These are phyloP conservation scores for Globisporangium takayamanum DNA, from an alignment of 352 stramenopile genomes.

Conservation along the genomic window DNA sequence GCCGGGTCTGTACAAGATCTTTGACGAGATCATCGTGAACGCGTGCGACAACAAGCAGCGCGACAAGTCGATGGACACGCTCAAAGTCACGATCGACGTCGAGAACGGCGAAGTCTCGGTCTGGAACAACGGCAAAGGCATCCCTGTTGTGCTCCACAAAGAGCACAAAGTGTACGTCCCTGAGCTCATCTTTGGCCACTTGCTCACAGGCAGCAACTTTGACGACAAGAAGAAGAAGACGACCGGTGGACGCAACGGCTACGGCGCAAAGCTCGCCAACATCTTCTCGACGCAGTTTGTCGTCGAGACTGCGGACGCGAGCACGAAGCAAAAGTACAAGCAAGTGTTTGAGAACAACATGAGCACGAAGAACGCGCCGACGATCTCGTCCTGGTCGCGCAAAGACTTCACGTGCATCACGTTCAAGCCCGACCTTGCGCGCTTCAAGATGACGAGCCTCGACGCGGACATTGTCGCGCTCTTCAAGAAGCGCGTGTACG, in stretches of 20 bases:
- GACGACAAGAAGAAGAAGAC: constrained; percentile 96
- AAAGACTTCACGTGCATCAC: constrained; percentile 95
- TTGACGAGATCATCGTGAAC: constrained; percentile 99
- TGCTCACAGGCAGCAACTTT: constrained; percentile 98
- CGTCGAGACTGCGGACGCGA: constrained; percentile 96
- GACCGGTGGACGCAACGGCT: constrained; percentile 94
- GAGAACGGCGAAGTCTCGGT: constrained; percentile 93
- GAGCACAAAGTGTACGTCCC: constrained; percentile 97
- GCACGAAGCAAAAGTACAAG: constrained; percentile 91
- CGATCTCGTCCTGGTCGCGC: constrained; percentile 75
- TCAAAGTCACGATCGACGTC: constrained; percentile 93
- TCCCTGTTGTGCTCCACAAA: constrained; percentile 95
- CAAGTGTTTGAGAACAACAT: constrained; percentile 93
- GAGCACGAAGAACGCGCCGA: constrained; percentile 82
- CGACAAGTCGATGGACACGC: constrained; percentile 91
- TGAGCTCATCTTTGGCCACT: constrained; percentile 97
- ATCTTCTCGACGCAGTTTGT: constrained; percentile 99
- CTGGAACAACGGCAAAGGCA: constrained; percentile 97
- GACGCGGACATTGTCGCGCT: constrained; percentile 92
- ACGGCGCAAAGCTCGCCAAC: constrained; percentile 99
- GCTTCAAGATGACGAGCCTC: constrained; percentile 90
- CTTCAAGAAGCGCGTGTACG: constrained; percentile 96
- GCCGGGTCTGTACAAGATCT: constrained; percentile 97
- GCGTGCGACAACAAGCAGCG: constrained; percentile 99
- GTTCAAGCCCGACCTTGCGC: constrained; percentile 93